Conservation (phyloP, 371 early-diverging fungal species). For the Funneliformis caledonium region DNA sequence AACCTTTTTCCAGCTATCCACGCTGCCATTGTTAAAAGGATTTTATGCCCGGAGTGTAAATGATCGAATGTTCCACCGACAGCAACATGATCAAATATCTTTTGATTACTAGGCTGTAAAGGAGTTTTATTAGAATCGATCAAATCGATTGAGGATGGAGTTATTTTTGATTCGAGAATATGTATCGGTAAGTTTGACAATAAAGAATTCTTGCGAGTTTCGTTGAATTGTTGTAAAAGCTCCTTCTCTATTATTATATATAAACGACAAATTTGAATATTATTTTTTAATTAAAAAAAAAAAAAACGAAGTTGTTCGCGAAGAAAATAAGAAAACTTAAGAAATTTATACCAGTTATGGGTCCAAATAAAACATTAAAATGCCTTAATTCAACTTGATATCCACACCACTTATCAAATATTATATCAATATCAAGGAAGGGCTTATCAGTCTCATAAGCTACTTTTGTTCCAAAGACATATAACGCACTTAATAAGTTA, state of each 20-base stretch:
- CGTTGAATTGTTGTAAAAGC: slow-evolving; percentile 18
- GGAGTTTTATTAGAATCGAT: neutral
- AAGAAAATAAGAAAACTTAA: neutral
- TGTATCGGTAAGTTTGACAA: slow-evolving; percentile 19
- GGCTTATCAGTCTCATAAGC: slow-evolving; percentile 5
- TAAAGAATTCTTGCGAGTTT: slow-evolving; percentile 15
- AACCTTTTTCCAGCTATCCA: slow-evolving; percentile 64
- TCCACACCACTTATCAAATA: slow-evolving; percentile 39
- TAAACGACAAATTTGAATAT: no score
- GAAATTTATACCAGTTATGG: slow-evolving; percentile 1
- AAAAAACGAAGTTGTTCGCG: no score
- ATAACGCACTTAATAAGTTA: slow-evolving; percentile 15
- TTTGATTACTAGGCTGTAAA: neutral
- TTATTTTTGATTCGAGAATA: neutral
- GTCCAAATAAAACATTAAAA: slow-evolving; percentile 35
- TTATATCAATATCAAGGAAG: slow-evolving; percentile 24
- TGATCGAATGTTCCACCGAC: slow-evolving; percentile 98
- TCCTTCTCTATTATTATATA: neutral
- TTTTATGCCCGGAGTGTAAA: slow-evolving; percentile 93
- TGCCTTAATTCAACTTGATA: slow-evolving; percentile 32
- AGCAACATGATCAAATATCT: slow-evolving; percentile 57
- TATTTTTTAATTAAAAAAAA: no score
- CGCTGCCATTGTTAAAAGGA: slow-evolving; percentile 84
- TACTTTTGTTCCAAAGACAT: slow-evolving; percentile 19
- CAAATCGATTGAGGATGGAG: neutral